A percentile compares a stretch with the other conserved stretches of the same genome.
Conservation (phyloP, 768 basidiomycete species). For the Suillus lakei region DNA sequence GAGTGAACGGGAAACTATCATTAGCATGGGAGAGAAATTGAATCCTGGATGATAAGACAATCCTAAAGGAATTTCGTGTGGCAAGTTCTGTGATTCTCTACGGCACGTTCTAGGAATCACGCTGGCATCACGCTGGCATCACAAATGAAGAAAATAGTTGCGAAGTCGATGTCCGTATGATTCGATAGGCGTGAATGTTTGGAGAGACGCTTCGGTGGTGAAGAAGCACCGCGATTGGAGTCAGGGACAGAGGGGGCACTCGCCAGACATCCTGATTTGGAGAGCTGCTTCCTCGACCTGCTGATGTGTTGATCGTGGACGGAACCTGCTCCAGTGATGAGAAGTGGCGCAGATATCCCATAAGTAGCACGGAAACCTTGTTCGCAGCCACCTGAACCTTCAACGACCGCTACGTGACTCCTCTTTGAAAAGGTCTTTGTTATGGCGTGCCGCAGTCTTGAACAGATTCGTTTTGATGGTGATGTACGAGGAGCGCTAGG, state of each 20-base stretch:
- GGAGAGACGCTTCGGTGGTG: too few species aligned
- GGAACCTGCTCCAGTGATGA: slow-evolving; percentile 20
- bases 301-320: background rate
- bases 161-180: too few species aligned
- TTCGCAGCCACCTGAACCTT: background rate
- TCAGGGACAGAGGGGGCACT: slow-evolving; percentile 9
- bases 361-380: background rate
- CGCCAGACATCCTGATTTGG: slow-evolving; percentile 1
- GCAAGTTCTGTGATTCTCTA: too few species aligned
- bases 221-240: too few species aligned
- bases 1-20: too few species aligned
- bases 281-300: background rate
- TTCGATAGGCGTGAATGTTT: too few species aligned
- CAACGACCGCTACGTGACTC: slow-evolving; percentile 9
- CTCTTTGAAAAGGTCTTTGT: slow-evolving; percentile 15
- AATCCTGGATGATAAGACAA: too few species aligned
- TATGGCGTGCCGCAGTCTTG: slow-evolving; percentile 10
- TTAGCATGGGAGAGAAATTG: too few species aligned
- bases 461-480: background rate
- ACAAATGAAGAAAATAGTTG: too few species aligned
- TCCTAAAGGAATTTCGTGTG: too few species aligned
- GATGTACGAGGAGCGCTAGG: background rate
- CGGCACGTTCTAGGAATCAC: too few species aligned
- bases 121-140: too few species aligned
- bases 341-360: slow-evolving; percentile 16